phyloP scores from a whole-genome alignment of 2,329 filamentous ascomycete species.

The Tolypocladium tundrense region DNA sequence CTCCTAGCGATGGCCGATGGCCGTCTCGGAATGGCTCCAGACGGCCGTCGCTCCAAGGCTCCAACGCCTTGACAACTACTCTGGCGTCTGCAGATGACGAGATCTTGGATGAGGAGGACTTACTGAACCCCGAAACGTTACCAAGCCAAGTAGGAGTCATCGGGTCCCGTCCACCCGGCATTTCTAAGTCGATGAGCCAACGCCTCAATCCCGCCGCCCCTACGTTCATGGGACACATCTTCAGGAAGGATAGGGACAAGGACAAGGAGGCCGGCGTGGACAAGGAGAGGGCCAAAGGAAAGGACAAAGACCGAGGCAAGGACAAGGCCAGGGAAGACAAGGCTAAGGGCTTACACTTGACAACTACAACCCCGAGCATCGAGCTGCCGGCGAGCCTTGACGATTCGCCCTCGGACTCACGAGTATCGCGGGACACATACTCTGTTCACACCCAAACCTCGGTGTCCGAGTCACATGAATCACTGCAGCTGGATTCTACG shows the following conservation, averaged over 20 bases:
- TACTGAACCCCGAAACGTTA: constrained; percentile 39
- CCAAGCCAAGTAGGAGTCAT: constrained; percentile 60
- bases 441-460: constrained; percentile 50
- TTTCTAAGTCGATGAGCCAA: constrained; percentile 37
- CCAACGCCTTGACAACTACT: constrained; percentile 50
- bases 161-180: constrained; percentile 58
- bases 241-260: constrained; percentile 32
- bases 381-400: constrained; percentile 26
- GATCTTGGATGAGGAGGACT: constrained; percentile 48
- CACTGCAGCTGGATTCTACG: constrained; percentile 42
- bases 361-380: constrained; percentile 26
- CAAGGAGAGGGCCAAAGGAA: constrained; percentile 24
- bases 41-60: constrained; percentile 71
- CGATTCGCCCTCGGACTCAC: constrained; percentile 41
- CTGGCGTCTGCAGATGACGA: constrained; percentile 55
- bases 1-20: constrained; percentile 43
- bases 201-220: constrained; percentile 81
- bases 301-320: constrained; percentile 25
- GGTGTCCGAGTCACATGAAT: constrained; percentile 50
- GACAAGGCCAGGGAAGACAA: constrained; percentile 25
- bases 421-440: constrained; percentile 44
- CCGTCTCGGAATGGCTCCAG: constrained; percentile 61
- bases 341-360: constrained; percentile 26
- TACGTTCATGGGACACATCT: constrained; percentile 69
- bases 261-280: constrained; percentile 9